Base-by-base conservation (phyloP, 192 early-diverging fungal genomes). In the Allomyces javanicus region DNA sequence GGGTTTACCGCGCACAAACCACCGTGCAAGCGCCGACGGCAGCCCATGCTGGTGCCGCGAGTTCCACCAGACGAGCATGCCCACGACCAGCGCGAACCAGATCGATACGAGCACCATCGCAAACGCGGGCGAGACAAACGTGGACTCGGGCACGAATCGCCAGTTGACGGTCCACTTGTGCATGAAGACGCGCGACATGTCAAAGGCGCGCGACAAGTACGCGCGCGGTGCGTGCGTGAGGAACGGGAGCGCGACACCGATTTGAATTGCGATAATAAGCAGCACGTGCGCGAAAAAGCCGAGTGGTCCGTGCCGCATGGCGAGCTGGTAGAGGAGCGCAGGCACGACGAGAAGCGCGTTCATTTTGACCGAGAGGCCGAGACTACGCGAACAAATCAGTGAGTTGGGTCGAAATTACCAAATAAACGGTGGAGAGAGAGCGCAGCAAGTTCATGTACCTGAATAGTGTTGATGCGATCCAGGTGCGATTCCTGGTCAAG, bases 161-260 rank as follows among this genome's bases (percentile, higher is more conserved):
- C 95, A 98, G 68, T 98, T 98, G 12, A 95, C 92, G 0, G 95
- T 96, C 93, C 93, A 96, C 25, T 84, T 83, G 74, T 86, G 95
- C 64, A 86, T 70, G 72, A 98, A 98, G 50, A 82, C 81, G 21
- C 95, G 81, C 0, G 74, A 72, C 73, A 94, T 91, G 63, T 98
- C 95, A 73, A 98, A 98, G 0, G 95, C 85, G 7, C 83, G 72
- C 3, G 69, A 65, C 17, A 94, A 25, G 73, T 95, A 96, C 27
- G 83, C 81, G 9, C 62, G 43, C 1, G 90, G 78, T 68, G 78
- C 65, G 23, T 68, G 61, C 4, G 66, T 9, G 21, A 88, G 69
- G 68, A 91, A 91, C 24, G 89, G 89, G 21, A 74, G 64, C 1
- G 82, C 85, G 0, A 89, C 64, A 4, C 69, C n/a, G 67, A 79